Conservation (phyloP, 164 flowering plant genomes). For the Vitis labrusca region DNA sequence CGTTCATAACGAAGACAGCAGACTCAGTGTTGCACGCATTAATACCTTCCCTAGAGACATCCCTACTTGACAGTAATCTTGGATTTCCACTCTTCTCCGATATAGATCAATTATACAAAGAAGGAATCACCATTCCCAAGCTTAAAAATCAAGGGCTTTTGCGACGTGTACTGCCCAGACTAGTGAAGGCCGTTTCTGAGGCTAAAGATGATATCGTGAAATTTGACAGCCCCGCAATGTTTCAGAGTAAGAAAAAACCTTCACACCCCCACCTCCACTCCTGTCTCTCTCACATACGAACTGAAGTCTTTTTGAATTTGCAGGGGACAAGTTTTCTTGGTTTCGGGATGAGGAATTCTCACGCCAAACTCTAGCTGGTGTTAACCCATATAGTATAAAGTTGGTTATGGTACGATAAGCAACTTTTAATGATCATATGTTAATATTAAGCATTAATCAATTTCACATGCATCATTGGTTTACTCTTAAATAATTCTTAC, state of each 20-base stretch:
- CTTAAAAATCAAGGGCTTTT: neutral
- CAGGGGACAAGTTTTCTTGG: slow-evolving; percentile 56
- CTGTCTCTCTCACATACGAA: neutral
- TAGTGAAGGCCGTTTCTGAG: slow-evolving; percentile 15
- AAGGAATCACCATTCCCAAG: slow-evolving; percentile 20
- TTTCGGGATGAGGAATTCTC: slow-evolving; percentile 45
- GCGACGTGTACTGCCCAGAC: slow-evolving; percentile 14
- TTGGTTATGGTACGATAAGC: slow-evolving; percentile 40
- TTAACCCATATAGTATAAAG: slow-evolving; percentile 44
- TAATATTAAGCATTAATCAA: too few species aligned
- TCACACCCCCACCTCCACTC: neutral
- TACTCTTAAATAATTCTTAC: too few species aligned
- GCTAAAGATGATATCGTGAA: slow-evolving; percentile 19
- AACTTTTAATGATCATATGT: too few species aligned
- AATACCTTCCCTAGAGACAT: slow-evolving; percentile 21
- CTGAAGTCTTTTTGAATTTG: neutral
- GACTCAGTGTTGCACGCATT: slow-evolving; percentile 22
- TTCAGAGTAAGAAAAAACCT: slow-evolving; percentile 10
- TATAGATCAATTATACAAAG: slow-evolving; percentile 33
- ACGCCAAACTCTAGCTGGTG: slow-evolving; percentile 55
- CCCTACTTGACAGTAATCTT: slow-evolving; percentile 2
- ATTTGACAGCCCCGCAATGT: slow-evolving; percentile 32
- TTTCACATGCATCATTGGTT: too few species aligned
- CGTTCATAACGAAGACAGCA: slow-evolving; percentile 15
- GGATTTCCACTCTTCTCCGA: slow-evolving; percentile 38